Base-by-base conservation (phyloP, 2,329 filamentous ascomycete species). In the Pyrenophora tritici-repentis region DNA sequence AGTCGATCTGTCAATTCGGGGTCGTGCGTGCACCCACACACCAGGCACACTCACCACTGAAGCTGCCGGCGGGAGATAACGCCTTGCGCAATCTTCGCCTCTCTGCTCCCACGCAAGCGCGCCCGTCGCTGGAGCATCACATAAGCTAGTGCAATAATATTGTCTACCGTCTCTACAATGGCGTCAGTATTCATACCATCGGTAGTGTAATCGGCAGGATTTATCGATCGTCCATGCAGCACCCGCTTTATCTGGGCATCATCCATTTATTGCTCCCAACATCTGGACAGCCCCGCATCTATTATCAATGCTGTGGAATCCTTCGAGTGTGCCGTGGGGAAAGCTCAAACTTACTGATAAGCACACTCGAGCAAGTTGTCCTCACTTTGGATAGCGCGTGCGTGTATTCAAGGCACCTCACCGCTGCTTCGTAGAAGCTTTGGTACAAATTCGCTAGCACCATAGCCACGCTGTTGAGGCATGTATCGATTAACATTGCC, bases 401-500 rank as follows among this genome's bases (percentile, higher is more conserved):
- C 56, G 80, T 74, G 65, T 87, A 86, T 54, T 80, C 76, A 59
- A 85, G 83, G 72, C 82, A 82, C 75, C 93, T 95, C 75, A 84
- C 85, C 7, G 90, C 91, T 6, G 89, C 86, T 71, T 95, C 90
- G 14, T 78, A 65, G 63, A 97, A 93, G 26, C 85, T 86, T n/a
- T 81, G 80, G 64, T 87, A 83, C 3, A 97, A 76, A 61, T 94
- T 96, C n/a, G 76, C 73, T 4, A 93, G 78, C 10, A 94, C 88
- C 0, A 86, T 89, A 3, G 70, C 61, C 6, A 82, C 69, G 3
- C 85, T 83, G 75, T 97, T 97, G 77, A 93, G 86, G 3, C 80
- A 75, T 4, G 89, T 89, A 71, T 95, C 91, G 63, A 90, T 87
- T 70, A 91, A 89, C 86, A 95, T 92, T 42, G 85, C 79, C 63